These are phyloP conservation scores for Kwoniella shandongensis DNA, from an alignment of 768 basidiomycete species.

Conservation along the genomic window DNA sequence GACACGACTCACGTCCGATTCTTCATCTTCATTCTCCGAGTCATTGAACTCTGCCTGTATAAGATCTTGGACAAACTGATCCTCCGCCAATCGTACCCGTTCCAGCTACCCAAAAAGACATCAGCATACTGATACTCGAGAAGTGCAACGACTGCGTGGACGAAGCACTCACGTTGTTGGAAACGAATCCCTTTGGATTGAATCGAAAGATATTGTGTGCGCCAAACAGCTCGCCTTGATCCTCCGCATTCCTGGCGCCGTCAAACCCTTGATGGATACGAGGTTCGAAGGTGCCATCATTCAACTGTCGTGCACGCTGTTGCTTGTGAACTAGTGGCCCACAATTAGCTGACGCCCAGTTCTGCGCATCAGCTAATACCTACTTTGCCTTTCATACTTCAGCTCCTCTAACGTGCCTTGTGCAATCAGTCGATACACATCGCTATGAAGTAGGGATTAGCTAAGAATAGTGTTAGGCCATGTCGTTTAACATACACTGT, in stretches of 20 bases:
- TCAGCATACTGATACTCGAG: conserved; percentile 1
- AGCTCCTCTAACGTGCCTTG: conserved; percentile 51
- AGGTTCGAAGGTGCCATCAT: conserved; percentile 47
- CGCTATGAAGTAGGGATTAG: conserved; percentile 18
- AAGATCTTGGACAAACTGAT: conserved; percentile 42
- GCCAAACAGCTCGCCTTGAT: conserved; percentile 49
- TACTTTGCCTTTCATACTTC: conserved; percentile 51
- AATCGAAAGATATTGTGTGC: conserved; percentile 51
- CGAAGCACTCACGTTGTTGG: conserved; percentile 37
- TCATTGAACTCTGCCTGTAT: conserved; percentile 38
- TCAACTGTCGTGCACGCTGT: conserved; percentile 38
- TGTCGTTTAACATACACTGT: conserved; percentile 48
- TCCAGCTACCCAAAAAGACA: conserved; percentile 33
- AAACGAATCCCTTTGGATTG: conserved; percentile 43
- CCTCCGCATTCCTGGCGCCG: conserved; percentile 31
- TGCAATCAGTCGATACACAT: conserved; percentile 51
- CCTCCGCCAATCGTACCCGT: conserved; percentile 34
- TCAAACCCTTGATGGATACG: conserved; percentile 47
- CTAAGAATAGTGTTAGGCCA: neutral
- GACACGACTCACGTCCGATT: conserved; percentile 24
- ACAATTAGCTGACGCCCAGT: neutral
- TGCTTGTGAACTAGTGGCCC: conserved; percentile 41
- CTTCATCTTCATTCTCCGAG: conserved; percentile 29
- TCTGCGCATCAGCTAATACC: conserved; percentile 3
- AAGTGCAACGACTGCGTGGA: neutral